Evolutionary conservation across 2,329 filamentous ascomycete species (phyloP).

Genomic region (Arthrobotrys sinensis): DNA sequence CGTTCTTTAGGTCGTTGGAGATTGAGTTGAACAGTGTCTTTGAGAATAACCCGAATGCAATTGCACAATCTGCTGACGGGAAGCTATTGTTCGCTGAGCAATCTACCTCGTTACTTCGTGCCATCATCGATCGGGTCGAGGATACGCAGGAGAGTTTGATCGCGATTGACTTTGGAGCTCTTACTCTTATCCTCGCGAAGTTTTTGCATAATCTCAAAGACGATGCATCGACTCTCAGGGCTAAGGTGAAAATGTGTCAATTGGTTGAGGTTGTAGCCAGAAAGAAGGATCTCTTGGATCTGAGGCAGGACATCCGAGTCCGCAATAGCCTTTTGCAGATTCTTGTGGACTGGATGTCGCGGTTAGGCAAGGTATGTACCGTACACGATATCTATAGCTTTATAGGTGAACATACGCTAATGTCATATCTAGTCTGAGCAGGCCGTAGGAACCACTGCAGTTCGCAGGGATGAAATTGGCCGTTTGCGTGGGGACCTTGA

Average conservation of each 20-base stretch:
- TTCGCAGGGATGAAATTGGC: slow-evolving; percentile 73
- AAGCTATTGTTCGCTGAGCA: slow-evolving; percentile 79
- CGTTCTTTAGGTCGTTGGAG: slow-evolving; percentile 77
- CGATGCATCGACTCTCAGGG: slow-evolving; percentile 73
- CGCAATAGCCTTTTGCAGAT: slow-evolving; percentile 79
- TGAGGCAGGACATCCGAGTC: slow-evolving; percentile 79
- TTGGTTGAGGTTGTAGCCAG: slow-evolving; percentile 77
- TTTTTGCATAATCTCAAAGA: slow-evolving; percentile 76
- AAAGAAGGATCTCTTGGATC: slow-evolving; percentile 78
- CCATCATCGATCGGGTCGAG: slow-evolving; percentile 76
- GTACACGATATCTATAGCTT: background rate
- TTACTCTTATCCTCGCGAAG: slow-evolving; percentile 78
- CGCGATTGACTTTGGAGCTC: slow-evolving; percentile 76
- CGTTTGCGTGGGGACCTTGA: slow-evolving; percentile 78
- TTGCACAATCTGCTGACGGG: slow-evolving; percentile 71
- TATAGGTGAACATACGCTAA: background rate
- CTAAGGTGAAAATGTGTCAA: slow-evolving; percentile 80
- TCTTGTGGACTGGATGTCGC: slow-evolving; percentile 78
- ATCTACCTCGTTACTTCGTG: slow-evolving; percentile 75
- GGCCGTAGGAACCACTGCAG: slow-evolving; percentile 60
- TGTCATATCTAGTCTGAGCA: slow-evolving; percentile 39
- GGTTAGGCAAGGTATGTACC: slow-evolving; percentile 68
- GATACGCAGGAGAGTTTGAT: slow-evolving; percentile 76
- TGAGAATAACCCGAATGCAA: slow-evolving; percentile 62
- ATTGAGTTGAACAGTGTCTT: slow-evolving; percentile 71